Percentiles rank a stretch among this genome's conserved stretches.
These are phyloP conservation scores for Berberis thunbergii DNA, from an alignment of 164 flowering plant genomes.

Conservation along the genomic window DNA sequence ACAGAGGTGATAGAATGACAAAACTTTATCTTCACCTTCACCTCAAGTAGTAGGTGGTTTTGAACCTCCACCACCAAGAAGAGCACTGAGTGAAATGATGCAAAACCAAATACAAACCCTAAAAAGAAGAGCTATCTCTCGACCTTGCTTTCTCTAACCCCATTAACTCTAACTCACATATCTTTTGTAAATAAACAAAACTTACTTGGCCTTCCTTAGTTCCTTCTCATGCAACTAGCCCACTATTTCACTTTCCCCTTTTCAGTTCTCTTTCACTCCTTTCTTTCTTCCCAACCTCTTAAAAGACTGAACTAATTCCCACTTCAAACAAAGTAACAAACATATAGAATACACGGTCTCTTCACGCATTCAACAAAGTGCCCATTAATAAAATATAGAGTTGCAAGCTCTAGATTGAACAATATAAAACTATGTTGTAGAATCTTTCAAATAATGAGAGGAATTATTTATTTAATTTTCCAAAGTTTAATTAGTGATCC, in stretches of 20 bases:
- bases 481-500: too few relatives aligned
- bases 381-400: too few relatives aligned
- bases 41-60: too few relatives aligned
- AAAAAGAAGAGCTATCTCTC: neutral
- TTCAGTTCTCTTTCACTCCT: neutral
- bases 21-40: too few relatives aligned
- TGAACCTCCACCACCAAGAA: neutral
- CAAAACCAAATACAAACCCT: neutral
- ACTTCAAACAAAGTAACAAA: neutral
- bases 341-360: slow-evolving; percentile 2
- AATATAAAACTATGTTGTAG: too few relatives aligned
- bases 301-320: slow-evolving; percentile 8
- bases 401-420: too few relatives aligned
- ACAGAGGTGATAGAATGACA: too few relatives aligned
- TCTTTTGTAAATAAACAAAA: neutral
- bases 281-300: slow-evolving; percentile 3
- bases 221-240: too few relatives aligned
- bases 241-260: neutral
- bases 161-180: neutral
- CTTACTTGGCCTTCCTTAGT: neutral
- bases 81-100: neutral
- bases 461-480: too few relatives aligned
- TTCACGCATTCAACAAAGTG: slow-evolving; percentile 11
- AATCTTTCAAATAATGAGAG: too few relatives aligned
- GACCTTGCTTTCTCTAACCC: neutral